A percentile compares a stretch with the other conserved stretches of the same genome.
Evolutionary conservation across 2,329 filamentous ascomycete genomes (phyloP).

Genomic region (Xylariaceae sp.): DNA sequence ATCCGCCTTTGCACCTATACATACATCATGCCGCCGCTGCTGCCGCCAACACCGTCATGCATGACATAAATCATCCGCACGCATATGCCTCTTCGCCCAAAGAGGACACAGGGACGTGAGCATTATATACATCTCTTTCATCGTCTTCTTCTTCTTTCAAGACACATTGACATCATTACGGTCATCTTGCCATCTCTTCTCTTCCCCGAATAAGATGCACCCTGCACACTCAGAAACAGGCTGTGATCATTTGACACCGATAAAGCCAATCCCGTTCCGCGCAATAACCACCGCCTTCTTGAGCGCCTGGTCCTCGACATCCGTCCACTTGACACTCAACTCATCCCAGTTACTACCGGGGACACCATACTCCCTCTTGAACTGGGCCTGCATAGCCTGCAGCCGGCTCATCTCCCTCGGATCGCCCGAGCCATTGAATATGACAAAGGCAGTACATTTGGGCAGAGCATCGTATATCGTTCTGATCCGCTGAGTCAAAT

Average conservation of each 20-base stretch:
- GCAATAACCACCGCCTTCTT: conserved; percentile 53
- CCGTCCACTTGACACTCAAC: conserved; percentile 64
- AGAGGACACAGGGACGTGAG: no score
- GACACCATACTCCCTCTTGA: conserved; percentile 61
- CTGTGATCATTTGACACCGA: conserved; percentile 60
- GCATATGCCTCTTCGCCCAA: no score
- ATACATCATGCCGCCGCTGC: no score
- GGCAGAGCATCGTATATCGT: conserved; percentile 56
- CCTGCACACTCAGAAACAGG: no score
- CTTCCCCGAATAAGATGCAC: no score
- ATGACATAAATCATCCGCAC: no score
- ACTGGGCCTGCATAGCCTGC: conserved; percentile 57
- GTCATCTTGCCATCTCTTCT: no score
- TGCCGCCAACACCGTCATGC: no score
- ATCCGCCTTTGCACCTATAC: no score
- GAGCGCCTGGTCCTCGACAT: conserved; percentile 60
- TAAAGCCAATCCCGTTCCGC: conserved; percentile 60
- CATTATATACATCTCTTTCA: no score
- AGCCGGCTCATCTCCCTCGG: conserved; percentile 62
- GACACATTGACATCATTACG: no score
- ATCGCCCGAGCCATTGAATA: conserved; percentile 64
- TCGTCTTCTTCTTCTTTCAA: no score
- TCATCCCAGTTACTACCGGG: conserved; percentile 63
- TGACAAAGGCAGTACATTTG: conserved; percentile 60
- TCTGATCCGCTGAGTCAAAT: conserved; percentile 46